Percentiles rank a stretch among this genome's conserved stretches.
Conservation (phyloP, 495 filamentous ascomycete species). For the Neurospora sp. region DNA sequence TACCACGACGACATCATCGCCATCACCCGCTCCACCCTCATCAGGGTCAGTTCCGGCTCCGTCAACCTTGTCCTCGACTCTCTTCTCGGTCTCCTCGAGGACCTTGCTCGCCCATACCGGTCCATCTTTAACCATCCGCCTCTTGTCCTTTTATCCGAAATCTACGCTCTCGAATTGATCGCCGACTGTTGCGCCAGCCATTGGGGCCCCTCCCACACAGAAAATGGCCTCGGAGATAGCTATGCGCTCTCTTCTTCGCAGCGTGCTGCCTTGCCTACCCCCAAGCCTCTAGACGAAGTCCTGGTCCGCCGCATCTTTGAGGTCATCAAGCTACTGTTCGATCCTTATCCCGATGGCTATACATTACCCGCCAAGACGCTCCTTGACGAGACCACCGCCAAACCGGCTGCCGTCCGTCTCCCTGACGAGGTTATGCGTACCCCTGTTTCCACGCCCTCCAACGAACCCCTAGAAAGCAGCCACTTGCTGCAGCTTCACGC, state of each 20-base stretch:
- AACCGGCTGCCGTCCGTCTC: slow-evolving; percentile 18
- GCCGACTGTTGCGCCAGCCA: slow-evolving; percentile 54
- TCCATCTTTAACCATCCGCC: slow-evolving; percentile 35
- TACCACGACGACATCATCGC: slow-evolving; percentile 50
- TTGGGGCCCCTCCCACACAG: slow-evolving; percentile 27
- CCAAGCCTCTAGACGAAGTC: slow-evolving; percentile 26
- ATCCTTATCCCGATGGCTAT: slow-evolving; percentile 40
- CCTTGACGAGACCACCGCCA: slow-evolving; percentile 31
- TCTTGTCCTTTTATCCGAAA: slow-evolving; percentile 48
- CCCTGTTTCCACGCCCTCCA: slow-evolving; percentile 26
- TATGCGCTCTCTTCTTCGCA: slow-evolving; percentile 13
- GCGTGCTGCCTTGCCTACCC: slow-evolving; percentile 14
- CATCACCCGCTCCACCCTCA: slow-evolving; percentile 49
- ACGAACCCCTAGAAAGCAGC: slow-evolving; percentile 31
- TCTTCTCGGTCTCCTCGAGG: slow-evolving; percentile 42
- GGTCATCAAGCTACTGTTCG: slow-evolving; percentile 31
- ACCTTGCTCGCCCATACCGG: slow-evolving; percentile 39
- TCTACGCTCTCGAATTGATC: slow-evolving; percentile 49
- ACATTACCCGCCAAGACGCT: slow-evolving; percentile 35
- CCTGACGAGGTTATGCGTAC: slow-evolving; percentile 26
- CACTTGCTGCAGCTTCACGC: slow-evolving; percentile 19
- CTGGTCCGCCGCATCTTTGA: slow-evolving; percentile 34
- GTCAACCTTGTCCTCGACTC: slow-evolving; percentile 46
- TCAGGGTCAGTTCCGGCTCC: slow-evolving; percentile 46
- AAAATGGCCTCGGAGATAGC: neutral